A percentile compares a stretch with the other conserved stretches of the same genome.
Evolutionary conservation across 2,329 filamentous ascomycete species (phyloP).

Genomic region (Pseudogymnoascus sp.): DNA sequence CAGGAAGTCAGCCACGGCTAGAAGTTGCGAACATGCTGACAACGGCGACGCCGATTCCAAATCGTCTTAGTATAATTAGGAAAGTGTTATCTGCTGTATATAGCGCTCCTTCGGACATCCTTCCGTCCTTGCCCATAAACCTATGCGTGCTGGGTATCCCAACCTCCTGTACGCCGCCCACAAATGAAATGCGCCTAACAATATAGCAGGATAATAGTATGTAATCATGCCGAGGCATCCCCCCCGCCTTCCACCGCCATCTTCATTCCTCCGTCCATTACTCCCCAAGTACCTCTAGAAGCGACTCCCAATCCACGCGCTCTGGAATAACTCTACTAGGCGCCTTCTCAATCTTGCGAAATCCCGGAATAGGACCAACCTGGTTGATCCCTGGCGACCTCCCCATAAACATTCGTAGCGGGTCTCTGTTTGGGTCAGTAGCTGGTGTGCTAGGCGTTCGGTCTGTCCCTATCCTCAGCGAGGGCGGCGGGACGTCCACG

Average conservation of each 20-base stretch:
- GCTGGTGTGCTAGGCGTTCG: slow-evolving; percentile 27
- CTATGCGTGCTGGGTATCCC: slow-evolving; percentile 1
- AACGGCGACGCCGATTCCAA: neutral
- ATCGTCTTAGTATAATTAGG: neutral
- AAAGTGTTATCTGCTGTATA: slow-evolving; percentile 2
- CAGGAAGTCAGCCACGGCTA: neutral
- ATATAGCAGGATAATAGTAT: neutral
- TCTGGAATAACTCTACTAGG: slow-evolving; percentile 24
- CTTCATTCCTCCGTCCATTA: neutral
- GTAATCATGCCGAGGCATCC: neutral
- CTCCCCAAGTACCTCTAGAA: slow-evolving; percentile 24
- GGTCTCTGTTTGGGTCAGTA: slow-evolving; percentile 20
- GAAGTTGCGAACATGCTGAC: neutral
- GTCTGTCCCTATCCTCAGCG: slow-evolving; percentile 13
- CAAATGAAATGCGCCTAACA: neutral
- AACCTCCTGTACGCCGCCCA: neutral
- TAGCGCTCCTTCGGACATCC: neutral
- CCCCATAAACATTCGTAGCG: slow-evolving; percentile 30
- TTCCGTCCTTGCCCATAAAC: neutral
- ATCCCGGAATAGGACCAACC: slow-evolving; percentile 63
- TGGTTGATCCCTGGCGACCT: slow-evolving; percentile 72
- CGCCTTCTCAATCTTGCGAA: slow-evolving; percentile 39
- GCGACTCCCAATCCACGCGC: slow-evolving; percentile 23
- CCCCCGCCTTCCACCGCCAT: neutral
- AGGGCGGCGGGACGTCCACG: slow-evolving; percentile 3